Evolutionary conservation across 2,329 filamentous ascomycete species (phyloP).

Genomic region (Myriosclerotinia scirpicola): DNA sequence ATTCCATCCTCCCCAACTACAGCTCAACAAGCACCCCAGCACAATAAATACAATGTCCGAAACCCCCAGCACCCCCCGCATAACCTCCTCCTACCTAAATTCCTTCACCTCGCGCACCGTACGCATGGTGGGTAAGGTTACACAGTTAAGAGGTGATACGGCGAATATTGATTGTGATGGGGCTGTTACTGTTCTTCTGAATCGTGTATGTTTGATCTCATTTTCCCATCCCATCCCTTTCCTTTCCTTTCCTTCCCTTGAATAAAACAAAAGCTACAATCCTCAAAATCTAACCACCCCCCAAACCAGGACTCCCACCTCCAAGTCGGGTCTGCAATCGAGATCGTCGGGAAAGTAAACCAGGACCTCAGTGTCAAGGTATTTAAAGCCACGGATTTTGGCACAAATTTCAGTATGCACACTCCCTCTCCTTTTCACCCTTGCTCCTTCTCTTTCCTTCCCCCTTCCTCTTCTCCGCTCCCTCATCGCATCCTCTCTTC

Average conservation of each 20-base stretch:
- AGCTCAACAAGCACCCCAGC: neutral
- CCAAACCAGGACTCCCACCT: constrained; percentile 65
- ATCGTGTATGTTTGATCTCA: constrained; percentile 46
- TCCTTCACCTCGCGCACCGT: constrained; percentile 73
- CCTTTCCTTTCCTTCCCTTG: neutral
- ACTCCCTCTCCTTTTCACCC: neutral
- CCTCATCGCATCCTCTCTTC: neutral
- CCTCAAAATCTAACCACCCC: neutral
- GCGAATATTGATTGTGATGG: constrained; percentile 81
- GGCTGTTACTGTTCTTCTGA: constrained; percentile 70
- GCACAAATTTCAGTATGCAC: constrained; percentile 63
- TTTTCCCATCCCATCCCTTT: neutral
- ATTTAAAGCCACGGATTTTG: constrained; percentile 68
- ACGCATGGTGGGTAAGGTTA: constrained; percentile 82
- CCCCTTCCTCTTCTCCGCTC: neutral
- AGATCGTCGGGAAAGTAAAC: constrained; percentile 79
- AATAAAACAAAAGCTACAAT: neutral
- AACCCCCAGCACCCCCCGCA: constrained; percentile 66
- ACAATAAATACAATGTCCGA: constrained; percentile 17
- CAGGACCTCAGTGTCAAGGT: constrained; percentile 71
- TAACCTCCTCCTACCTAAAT: constrained; percentile 77
- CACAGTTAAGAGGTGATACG: constrained; percentile 75
- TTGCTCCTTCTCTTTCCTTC: constrained; percentile 22
- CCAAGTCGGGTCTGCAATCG: constrained; percentile 65
- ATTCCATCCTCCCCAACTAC: too few relatives aligned